Percentiles rank a stretch among this genome's conserved stretches.
Evolutionary conservation across 495 filamentous ascomycete genomes (phyloP).

Genomic region (Daldinia childiae): DNA sequence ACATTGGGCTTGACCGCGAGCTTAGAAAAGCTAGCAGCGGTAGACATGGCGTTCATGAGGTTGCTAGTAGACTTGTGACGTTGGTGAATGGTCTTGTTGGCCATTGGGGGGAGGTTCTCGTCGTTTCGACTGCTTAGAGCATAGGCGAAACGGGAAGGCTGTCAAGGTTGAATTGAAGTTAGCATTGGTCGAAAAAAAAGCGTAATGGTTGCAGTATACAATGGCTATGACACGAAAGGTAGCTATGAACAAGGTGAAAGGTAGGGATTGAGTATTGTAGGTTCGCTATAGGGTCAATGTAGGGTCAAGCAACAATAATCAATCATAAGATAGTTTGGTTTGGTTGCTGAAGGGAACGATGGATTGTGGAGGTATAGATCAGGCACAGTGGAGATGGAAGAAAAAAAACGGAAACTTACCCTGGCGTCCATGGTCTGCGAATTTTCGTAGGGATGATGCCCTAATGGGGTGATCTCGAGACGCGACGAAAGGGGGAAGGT

Average conservation of each 20-base stretch:
- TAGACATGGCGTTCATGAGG: constrained; percentile 62
- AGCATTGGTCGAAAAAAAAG: constrained; percentile 8
- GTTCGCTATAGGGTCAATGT: not conserved
- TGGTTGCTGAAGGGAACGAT: not conserved
- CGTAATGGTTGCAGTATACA: not conserved
- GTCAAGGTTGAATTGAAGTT: constrained; percentile 25
- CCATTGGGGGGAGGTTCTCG: constrained; percentile 71
- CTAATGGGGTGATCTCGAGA: constrained; percentile 17
- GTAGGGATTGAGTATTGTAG: not conserved
- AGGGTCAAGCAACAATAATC: not conserved
- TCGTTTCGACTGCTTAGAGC: constrained; percentile 67
- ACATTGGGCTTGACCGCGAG: constrained; percentile 76
- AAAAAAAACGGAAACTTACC: constrained; percentile 40
- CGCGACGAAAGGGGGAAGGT: constrained; percentile 11
- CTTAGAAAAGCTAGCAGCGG: constrained; percentile 63
- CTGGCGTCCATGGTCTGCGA: constrained; percentile 50
- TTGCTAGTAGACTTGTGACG: constrained; percentile 83
- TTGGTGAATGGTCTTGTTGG: constrained; percentile 73
- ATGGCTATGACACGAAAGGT: not conserved
- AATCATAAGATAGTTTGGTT: not conserved
- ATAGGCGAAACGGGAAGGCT: constrained; percentile 79
- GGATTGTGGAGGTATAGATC: not conserved
- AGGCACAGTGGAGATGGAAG: not conserved
- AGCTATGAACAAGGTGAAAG: not conserved
- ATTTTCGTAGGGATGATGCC: constrained; percentile 10